phyloP scores from a whole-genome alignment of 768 basidiomycete genomes.

The Pleurotus tuber-regium region DNA sequence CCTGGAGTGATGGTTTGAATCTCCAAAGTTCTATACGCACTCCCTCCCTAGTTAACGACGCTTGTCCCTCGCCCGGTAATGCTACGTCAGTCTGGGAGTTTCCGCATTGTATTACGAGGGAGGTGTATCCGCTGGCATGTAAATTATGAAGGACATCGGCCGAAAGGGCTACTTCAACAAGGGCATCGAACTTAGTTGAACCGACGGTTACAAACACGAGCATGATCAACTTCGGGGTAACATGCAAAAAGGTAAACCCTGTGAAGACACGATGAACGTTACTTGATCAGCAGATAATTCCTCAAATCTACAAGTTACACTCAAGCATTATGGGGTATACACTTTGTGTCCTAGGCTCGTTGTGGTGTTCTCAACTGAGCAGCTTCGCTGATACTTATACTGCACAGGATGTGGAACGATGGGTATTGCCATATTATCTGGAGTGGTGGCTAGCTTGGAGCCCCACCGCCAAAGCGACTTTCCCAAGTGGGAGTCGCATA shows the following conservation, averaged over 20 bases:
- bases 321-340: constrained; percentile 98
- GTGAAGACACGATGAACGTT: too few relatives aligned
- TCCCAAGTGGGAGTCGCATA: constrained; percentile 66
- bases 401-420: constrained; percentile 90
- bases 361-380: constrained; percentile 8
- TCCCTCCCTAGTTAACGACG: constrained; percentile 33
- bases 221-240: constrained; percentile 25
- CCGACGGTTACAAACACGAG: constrained; percentile 82
- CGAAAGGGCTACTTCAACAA: constrained; percentile 62
- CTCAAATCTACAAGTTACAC: too few relatives aligned
- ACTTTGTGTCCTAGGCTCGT: constrained; percentile 78
- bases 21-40: constrained; percentile 64
- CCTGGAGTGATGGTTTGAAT: constrained; percentile 72
- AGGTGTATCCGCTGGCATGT: constrained; percentile 49
- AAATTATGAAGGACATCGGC: constrained; percentile 57
- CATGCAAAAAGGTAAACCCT: neutral
- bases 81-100: constrained; percentile 50
- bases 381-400: constrained; percentile 7
- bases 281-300: too few relatives aligned
- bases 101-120: constrained; percentile 77
- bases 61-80: constrained; percentile 14
- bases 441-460: constrained; percentile 84
- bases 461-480: constrained; percentile 26
- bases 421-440: constrained; percentile 94
- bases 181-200: constrained; percentile 80